phyloP scores from a whole-genome alignment of 148 eudicot genomes.

The Fagopyrum esculentum region DNA sequence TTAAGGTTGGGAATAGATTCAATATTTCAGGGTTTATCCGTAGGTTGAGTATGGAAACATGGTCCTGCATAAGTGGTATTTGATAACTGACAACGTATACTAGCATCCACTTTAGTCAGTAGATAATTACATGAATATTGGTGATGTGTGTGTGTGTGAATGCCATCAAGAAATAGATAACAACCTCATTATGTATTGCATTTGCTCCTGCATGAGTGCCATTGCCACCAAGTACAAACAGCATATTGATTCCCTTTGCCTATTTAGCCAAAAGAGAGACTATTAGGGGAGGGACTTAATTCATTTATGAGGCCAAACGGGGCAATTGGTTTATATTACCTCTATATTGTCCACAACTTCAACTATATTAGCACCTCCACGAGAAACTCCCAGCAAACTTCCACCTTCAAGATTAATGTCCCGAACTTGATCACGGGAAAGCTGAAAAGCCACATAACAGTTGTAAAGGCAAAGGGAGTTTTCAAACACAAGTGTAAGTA shows the following conservation, averaged over 20 bases:
- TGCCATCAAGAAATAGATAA: background rate
- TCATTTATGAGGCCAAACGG: background rate
- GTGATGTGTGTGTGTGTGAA: background rate
- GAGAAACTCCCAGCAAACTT: slow-evolving; percentile 44
- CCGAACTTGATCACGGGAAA: slow-evolving; percentile 37
- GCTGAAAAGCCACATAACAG: slow-evolving; percentile 24
- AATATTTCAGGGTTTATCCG: background rate
- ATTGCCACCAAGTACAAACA: slow-evolving; percentile 47
- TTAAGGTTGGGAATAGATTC: background rate
- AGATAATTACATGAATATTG: background rate
- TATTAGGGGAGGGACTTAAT: background rate
- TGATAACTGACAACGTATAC: background rate
- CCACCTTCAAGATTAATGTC: slow-evolving; percentile 51
- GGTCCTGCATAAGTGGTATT: background rate
- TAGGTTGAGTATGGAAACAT: background rate
- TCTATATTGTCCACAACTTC: slow-evolving; percentile 40
- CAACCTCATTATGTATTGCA: slow-evolving; percentile 43
- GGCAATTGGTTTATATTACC: slow-evolving; percentile 19
- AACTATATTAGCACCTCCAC: slow-evolving; percentile 44
- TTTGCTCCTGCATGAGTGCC: slow-evolving; percentile 51
- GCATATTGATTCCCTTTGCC: slow-evolving; percentile 48
- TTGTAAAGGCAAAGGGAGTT: background rate
- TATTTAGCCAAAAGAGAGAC: slow-evolving; percentile 13
- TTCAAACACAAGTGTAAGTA: slow-evolving; percentile 9
- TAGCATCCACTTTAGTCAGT: background rate